A percentile compares a stretch with the other conserved stretches of the same genome.
These are phyloP conservation scores for Allium fistulosum DNA, from an alignment of 106 monocot species.

Conservation along the genomic window DNA sequence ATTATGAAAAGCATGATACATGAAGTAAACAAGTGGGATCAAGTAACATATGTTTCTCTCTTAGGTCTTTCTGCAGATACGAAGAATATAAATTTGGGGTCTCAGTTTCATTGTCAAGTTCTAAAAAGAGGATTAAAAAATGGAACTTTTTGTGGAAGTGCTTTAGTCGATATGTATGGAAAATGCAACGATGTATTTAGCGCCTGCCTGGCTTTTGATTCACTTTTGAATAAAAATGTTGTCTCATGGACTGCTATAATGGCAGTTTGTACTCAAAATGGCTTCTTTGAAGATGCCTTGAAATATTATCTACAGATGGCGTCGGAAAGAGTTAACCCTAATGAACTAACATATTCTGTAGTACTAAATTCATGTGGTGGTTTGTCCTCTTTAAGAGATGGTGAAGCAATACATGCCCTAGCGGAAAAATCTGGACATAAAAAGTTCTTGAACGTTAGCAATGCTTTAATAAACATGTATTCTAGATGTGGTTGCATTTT, in stretches of 20 bases:
- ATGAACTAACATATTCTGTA: conserved; percentile 49
- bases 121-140: conserved; percentile 27
- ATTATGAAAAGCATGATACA: conserved; percentile 26
- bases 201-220: conserved; percentile 24
- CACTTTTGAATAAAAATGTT: conserved; percentile 27
- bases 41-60: conserved; percentile 42
- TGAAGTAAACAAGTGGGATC: conserved; percentile 46
- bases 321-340: conserved; percentile 26
- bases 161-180: conserved; percentile 60
- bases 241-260: conserved; percentile 66
- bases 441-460: conserved; percentile 17
- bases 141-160: conserved; percentile 38
- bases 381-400: conserved; percentile 40
- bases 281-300: conserved; percentile 50
- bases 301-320: conserved; percentile 44
- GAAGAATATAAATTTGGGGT: conserved; percentile 30
- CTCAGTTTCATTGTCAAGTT: conserved; percentile 47
- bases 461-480: conserved; percentile 74
- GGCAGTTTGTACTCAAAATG: conserved; percentile 45
- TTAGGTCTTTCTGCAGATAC: conserved; percentile 42
- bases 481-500: conserved; percentile 47
- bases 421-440: conserved; percentile 39
- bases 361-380: conserved; percentile 39
- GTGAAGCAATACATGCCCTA: conserved; percentile 45
- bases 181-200: conserved; percentile 32